Conservation (phyloP, 1,139 yeast species). For the Tardiomyces blankii region DNA sequence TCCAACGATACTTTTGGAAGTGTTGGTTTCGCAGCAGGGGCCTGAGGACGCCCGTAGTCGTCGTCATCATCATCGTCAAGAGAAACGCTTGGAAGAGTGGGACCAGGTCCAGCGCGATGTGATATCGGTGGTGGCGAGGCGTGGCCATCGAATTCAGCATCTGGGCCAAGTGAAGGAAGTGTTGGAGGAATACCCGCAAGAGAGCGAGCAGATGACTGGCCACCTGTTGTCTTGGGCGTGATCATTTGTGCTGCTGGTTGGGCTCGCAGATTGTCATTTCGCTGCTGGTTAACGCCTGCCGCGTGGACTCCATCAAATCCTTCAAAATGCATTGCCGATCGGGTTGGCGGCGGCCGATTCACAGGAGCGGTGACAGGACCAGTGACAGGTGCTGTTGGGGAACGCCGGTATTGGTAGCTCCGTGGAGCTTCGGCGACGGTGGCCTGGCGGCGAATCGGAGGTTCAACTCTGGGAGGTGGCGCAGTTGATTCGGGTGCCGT, state of each 20-base stretch:
- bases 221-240: neutral
- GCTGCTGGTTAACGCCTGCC: conserved; percentile 2
- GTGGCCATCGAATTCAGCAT: too few relatives aligned
- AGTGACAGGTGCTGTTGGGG: too few relatives aligned
- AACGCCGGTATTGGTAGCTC: too few relatives aligned
- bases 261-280: conserved; percentile 1
- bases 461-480: too few relatives aligned
- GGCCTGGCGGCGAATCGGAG: too few relatives aligned
- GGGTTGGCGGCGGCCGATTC: conserved; percentile 6
- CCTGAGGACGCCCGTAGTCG: neutral
- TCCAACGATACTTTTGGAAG: neutral
- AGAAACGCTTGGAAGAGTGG: conserved; percentile 4
- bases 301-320: neutral
- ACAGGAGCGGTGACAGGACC: neutral
- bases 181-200: neutral
- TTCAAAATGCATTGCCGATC: conserved; percentile 3
- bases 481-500: neutral
- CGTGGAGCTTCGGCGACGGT: too few relatives aligned
- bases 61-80: conserved; percentile 4
- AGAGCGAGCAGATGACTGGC: neutral
- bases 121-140: too few relatives aligned
- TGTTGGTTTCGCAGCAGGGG: neutral
- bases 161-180: neutral
- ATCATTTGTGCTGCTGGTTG: neutral
- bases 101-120: too few relatives aligned